Percentiles rank a stretch among this genome's conserved stretches.
phyloP scores from a whole-genome alignment of 1,139 yeast genomes.

The Debaryomyces coudertii region DNA sequence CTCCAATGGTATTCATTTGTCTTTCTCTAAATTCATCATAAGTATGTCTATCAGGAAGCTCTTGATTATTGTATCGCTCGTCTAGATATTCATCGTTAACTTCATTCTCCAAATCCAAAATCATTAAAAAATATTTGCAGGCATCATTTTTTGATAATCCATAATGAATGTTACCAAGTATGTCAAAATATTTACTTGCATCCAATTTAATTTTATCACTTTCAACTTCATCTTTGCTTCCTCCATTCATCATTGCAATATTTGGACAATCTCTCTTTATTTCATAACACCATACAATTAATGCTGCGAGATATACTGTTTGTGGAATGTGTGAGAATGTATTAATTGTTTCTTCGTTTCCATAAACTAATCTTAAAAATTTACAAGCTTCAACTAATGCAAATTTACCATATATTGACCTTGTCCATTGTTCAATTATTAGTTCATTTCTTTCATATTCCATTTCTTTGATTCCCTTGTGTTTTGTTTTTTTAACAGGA shows the following conservation, averaged over 20 bases:
- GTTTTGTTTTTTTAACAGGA: neutral
- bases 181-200: constrained; percentile 12
- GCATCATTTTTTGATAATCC: constrained; percentile 11
- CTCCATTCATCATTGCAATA: neutral
- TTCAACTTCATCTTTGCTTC: neutral
- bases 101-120: constrained; percentile 8
- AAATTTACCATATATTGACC: constrained; percentile 22
- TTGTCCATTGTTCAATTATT: constrained; percentile 21
- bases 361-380: constrained; percentile 19
- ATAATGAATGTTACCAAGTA: constrained; percentile 12
- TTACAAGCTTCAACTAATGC: constrained; percentile 26
- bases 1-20: constrained; percentile 13
- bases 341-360: constrained; percentile 20
- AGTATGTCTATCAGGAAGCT: neutral
- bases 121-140: constrained; percentile 10
- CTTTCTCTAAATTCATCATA: constrained; percentile 10
- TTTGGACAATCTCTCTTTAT: constrained; percentile 4
- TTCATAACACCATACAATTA: constrained; percentile 24
- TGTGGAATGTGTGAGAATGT: constrained; percentile 24
- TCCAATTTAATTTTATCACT: constrained; percentile 8
- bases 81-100: constrained; percentile 3
- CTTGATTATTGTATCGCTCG: constrained; percentile 5
- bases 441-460: constrained; percentile 16
- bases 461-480: constrained; percentile 13
- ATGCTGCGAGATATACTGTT: constrained; percentile 20